Percentiles rank a stretch among this genome's conserved stretches.
Conservation (phyloP, 2,329 filamentous ascomycete species). For the Sarocladium brachiariae region DNA sequence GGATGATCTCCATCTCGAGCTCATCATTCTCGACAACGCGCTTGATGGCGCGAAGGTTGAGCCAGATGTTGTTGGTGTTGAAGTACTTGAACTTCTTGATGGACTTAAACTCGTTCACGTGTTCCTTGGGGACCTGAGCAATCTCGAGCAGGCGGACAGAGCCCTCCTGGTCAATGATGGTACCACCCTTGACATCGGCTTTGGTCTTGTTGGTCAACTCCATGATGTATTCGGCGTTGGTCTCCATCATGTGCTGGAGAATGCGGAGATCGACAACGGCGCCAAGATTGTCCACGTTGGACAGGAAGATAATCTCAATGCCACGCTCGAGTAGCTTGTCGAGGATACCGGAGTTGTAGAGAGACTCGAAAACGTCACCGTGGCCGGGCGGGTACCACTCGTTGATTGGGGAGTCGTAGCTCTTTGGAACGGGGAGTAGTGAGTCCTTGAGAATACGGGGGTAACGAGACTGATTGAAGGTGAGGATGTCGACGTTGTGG, state of each 20-base stretch:
- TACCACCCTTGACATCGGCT: conserved; percentile 99
- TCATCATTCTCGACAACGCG: conserved; percentile 97
- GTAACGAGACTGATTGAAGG: conserved; percentile 99
- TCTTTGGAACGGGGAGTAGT: conserved; percentile 89
- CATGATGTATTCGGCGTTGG: conserved; percentile 97
- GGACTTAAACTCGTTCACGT: conserved; percentile 99
- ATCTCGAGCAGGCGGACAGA: conserved; percentile 96
- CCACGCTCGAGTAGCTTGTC: conserved; percentile 93
- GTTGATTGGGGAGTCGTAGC: conserved; percentile 75
- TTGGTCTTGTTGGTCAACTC: conserved; percentile 99
- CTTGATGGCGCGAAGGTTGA: conserved; percentile 96
- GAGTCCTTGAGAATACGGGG: conserved; percentile 98
- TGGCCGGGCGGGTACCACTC: conserved; percentile 99
- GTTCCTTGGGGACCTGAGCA: conserved; percentile 98
- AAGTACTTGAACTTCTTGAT: conserved; percentile 99
- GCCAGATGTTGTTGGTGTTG: conserved; percentile 99
- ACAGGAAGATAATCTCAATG: conserved; percentile 96
- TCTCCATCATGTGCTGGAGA: conserved; percentile 98
- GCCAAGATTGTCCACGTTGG: conserved; percentile 97
- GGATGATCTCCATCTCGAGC: conserved; percentile 98
- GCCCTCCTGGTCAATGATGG: conserved; percentile 99
- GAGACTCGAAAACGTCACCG: conserved; percentile 98
- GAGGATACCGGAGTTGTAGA: conserved; percentile 98
- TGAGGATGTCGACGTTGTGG: conserved; percentile 98
- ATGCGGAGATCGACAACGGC: conserved; percentile 97